A percentile compares a stretch with the other conserved stretches of the same genome.
These are phyloP conservation scores for Centaurea solstitialis DNA, from an alignment of 129 eudicot genomes.

Conservation along the genomic window DNA sequence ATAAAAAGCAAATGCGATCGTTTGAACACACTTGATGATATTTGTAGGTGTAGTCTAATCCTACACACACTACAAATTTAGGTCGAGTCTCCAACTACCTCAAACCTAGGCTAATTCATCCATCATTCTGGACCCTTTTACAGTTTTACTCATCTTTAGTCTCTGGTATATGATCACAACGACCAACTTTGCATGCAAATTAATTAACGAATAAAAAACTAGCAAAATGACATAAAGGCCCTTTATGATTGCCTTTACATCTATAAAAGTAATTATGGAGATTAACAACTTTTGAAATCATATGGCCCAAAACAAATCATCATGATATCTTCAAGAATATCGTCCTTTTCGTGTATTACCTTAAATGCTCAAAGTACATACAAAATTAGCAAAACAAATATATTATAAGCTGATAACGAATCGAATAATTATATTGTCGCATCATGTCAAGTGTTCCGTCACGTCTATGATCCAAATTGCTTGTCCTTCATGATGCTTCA, in stretches of 20 bases:
- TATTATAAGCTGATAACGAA: background rate
- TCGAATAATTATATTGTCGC: background rate
- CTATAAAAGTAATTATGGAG: background rate
- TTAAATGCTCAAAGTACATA: background rate
- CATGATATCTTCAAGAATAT: background rate
- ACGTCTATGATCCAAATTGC: background rate
- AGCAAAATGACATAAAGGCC: background rate
- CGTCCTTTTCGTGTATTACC: background rate
- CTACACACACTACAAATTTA: background rate
- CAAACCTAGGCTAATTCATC: background rate
- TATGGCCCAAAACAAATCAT: background rate
- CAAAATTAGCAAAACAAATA: background rate
- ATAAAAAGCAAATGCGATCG: too few species aligned
- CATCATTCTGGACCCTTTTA: background rate
- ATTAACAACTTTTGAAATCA: background rate
- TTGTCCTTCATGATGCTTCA: background rate
- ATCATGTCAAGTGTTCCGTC: background rate
- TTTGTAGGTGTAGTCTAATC: background rate
- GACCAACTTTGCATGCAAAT: background rate
- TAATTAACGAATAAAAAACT: background rate
- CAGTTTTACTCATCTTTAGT: background rate
- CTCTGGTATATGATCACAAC: background rate
- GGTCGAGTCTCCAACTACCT: background rate
- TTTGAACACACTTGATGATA: too few species aligned
- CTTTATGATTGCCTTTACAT: background rate